phyloP scores from a whole-genome alignment of 2,329 filamentous ascomycete genomes.

The Ceratocystis cubensis region DNA sequence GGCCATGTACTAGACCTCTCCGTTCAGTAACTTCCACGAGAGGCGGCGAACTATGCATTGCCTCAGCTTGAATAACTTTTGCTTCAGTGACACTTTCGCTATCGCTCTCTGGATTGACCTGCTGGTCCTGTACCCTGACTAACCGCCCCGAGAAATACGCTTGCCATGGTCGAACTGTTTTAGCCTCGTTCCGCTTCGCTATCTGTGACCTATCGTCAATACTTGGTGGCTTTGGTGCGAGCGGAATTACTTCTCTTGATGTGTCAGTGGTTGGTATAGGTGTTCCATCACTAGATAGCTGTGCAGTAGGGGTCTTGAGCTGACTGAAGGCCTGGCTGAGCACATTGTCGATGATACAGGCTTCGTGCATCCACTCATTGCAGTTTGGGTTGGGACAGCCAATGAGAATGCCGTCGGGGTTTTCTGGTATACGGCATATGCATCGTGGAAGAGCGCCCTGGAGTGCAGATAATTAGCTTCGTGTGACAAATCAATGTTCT shows the following conservation, averaged over 20 bases:
- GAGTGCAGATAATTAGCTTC: background rate
- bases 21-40: slow-evolving; percentile 42
- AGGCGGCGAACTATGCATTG: slow-evolving; percentile 31
- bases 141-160: slow-evolving; percentile 41
- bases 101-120: background rate
- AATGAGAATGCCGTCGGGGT: slow-evolving; percentile 48
- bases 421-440: slow-evolving; percentile 47
- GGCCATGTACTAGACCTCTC: slow-evolving; percentile 36
- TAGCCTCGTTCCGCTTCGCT: background rate
- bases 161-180: slow-evolving; percentile 36
- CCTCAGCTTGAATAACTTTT: slow-evolving; percentile 29
- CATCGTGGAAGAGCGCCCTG: slow-evolving; percentile 41
- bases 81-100: background rate
- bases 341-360: slow-evolving; percentile 47
- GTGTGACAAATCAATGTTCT: background rate
- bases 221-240: background rate
- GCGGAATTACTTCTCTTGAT: background rate
- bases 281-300: slow-evolving; percentile 24
- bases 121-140: slow-evolving; percentile 22
- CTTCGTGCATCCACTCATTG: slow-evolving; percentile 50
- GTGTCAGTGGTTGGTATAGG: background rate
- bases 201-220: background rate
- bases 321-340: slow-evolving; percentile 39
- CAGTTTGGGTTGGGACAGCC: slow-evolving; percentile 45
- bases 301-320: slow-evolving; percentile 40